Evolutionary conservation across 345 rosid genomes (phyloP).

Genomic region (Eucalyptus marginata): DNA sequence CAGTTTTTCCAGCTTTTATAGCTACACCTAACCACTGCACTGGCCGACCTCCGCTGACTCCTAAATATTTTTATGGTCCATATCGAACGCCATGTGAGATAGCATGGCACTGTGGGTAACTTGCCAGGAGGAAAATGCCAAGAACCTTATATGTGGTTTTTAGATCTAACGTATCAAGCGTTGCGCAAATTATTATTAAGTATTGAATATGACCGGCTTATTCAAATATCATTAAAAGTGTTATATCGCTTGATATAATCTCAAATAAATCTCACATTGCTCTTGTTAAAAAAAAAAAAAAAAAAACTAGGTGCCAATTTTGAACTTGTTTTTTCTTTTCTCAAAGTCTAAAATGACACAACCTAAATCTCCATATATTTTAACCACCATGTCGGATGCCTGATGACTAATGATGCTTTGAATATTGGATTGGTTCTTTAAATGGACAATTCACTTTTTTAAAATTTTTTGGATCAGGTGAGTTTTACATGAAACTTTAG

Average conservation of each 20-base stretch:
- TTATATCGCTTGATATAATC: neutral
- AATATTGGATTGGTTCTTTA: neutral
- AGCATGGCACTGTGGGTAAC: neutral
- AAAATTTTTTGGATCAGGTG: neutral
- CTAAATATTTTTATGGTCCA: neutral
- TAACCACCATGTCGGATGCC: neutral
- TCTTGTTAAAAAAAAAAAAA: accelerated
- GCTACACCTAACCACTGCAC: neutral
- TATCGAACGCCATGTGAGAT: neutral
- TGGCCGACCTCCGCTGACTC: neutral
- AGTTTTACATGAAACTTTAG: neutral
- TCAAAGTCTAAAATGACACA: neutral
- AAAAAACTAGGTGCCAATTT: accelerated
- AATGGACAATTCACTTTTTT: neutral
- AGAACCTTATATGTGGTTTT: neutral
- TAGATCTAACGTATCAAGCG: neutral
- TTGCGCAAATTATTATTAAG: neutral
- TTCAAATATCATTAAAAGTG: neutral
- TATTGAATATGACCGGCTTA: neutral
- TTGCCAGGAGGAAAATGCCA: neutral
- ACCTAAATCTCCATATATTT: neutral
- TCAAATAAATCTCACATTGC: neutral
- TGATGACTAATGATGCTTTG: neutral
- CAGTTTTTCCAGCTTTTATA: neutral
- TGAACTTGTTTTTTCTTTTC: neutral